Evolutionary conservation across 495 filamentous ascomycete genomes (phyloP), one percentile per base, ranked within the genome.

Genomic region (Neurospora discreta): DNA sequence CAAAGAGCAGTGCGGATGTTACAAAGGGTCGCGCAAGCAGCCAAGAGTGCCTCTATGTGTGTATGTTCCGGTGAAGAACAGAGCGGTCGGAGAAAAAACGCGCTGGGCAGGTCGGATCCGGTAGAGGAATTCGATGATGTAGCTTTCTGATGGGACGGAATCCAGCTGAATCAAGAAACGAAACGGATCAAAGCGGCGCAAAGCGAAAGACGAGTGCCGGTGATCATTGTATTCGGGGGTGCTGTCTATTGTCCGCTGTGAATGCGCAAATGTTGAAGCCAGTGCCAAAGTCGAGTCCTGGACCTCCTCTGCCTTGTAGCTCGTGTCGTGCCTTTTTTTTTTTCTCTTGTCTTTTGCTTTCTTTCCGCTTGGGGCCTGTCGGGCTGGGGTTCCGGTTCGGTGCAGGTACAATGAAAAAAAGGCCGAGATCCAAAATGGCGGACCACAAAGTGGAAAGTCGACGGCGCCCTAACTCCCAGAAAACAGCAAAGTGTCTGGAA

Each of bases 131-230:
- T 60, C 23, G 52, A 60, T 60, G 52, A 26, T 30, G 52, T 60
- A 60, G 52, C 52, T 60, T 60, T 60, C 30, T 60, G 52, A 60
- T 60, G 46, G 46, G 46, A 60, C 5, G 46, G 30, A 60, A 15
- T 60, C 46, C 52, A 60, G 52, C 5, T 30, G 23, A 80, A 81
- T 85, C 82, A 85, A 77, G 80, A 83, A 82, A 84, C 74, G 74
- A 84, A 82, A 78, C 78, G 82, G 81, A 83, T 80, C 78, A 82
- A 77, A 76, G 80, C 82, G 81, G 79, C 81, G 82, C 81, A 80
- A 75, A 78, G 78, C 78, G 80, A 82, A 74, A 80, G 80, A 75
- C 78, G 78, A 80, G 80, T 81, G 80, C 81, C 77, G 81, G 80
- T 81, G 81, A 84, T 85, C 84, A 85, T 85, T 74, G 84, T 85